Evolutionary conservation across 2,329 filamentous ascomycete species (phyloP).

Genomic region (Huntiella savannae): DNA sequence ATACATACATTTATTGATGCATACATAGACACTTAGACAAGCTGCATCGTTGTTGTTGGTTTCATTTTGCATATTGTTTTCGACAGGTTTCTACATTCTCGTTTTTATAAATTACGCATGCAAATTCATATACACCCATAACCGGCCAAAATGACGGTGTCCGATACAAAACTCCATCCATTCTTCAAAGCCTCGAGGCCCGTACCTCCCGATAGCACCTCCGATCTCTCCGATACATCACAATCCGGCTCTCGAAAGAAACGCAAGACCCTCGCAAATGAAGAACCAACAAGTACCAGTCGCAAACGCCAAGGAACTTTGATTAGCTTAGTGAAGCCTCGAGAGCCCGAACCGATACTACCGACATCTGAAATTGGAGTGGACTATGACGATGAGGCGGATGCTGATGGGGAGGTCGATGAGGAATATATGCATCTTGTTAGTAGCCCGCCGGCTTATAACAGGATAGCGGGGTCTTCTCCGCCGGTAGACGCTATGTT

Average conservation of each 20-base stretch:
- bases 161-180: constrained; percentile 8
- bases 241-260: constrained; percentile 7
- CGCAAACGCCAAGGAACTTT: constrained; percentile 2
- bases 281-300: neutral
- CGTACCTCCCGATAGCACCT: neutral
- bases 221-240: constrained; percentile 7
- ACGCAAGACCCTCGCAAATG: constrained; percentile 1
- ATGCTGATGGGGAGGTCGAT: constrained; percentile 9
- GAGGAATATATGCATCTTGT: constrained; percentile 1
- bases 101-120: no score
- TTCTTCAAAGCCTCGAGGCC: constrained; percentile 9
- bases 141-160: neutral
- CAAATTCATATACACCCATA: neutral
- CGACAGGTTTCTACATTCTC: no score
- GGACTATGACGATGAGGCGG: constrained; percentile 6
- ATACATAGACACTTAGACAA: no score
- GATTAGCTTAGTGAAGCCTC: constrained; percentile 8
- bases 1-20: no score
- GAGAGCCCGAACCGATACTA: neutral
- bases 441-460: neutral
- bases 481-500: neutral
- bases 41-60: no score
- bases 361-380: neutral
- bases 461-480: constrained; percentile 3
- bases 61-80: no score